These are phyloP conservation scores for Fermentozyma sake DNA, from an alignment of 1,139 yeast genomes.

Conservation along the genomic window DNA sequence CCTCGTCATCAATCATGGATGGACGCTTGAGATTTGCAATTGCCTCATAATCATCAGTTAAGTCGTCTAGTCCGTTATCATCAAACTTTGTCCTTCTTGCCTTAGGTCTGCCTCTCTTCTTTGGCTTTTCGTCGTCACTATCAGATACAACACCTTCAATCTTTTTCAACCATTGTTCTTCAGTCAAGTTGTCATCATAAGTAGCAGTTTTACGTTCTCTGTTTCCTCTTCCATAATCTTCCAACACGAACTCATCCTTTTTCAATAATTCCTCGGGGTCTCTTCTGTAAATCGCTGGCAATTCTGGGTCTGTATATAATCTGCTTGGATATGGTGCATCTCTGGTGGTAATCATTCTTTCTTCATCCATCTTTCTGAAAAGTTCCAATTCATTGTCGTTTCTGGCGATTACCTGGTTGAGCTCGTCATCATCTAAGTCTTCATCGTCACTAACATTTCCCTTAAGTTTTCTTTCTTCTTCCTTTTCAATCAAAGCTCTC, in stretches of 20 bases:
- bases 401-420: slow-evolving; percentile 70
- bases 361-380: slow-evolving; percentile 56
- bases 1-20: slow-evolving; percentile 4
- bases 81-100: slow-evolving; percentile 17
- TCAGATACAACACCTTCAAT: slow-evolving; percentile 48
- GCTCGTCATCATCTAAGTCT: slow-evolving; percentile 64
- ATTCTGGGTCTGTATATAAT: slow-evolving; percentile 55
- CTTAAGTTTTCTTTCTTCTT: slow-evolving; percentile 52
- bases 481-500: slow-evolving; percentile 66
- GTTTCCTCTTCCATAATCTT: slow-evolving; percentile 58
- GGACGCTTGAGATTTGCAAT: too few relatives aligned
- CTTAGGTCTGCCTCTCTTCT: slow-evolving; percentile 21
- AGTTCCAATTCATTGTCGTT: slow-evolving; percentile 52
- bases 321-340: slow-evolving; percentile 46
- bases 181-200: slow-evolving; percentile 69
- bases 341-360: slow-evolving; percentile 39
- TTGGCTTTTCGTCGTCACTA: slow-evolving; percentile 24
- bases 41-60: slow-evolving; percentile 7
- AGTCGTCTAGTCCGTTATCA: slow-evolving; percentile 17
- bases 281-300: slow-evolving; percentile 56
- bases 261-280: slow-evolving; percentile 50
- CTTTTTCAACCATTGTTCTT: slow-evolving; percentile 71
- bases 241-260: slow-evolving; percentile 30
- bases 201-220: slow-evolving; percentile 57
- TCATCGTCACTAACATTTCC: slow-evolving; percentile 46